Conservation (phyloP, 2,329 filamentous ascomycete genomes). For the Fusarium metavorans region DNA sequence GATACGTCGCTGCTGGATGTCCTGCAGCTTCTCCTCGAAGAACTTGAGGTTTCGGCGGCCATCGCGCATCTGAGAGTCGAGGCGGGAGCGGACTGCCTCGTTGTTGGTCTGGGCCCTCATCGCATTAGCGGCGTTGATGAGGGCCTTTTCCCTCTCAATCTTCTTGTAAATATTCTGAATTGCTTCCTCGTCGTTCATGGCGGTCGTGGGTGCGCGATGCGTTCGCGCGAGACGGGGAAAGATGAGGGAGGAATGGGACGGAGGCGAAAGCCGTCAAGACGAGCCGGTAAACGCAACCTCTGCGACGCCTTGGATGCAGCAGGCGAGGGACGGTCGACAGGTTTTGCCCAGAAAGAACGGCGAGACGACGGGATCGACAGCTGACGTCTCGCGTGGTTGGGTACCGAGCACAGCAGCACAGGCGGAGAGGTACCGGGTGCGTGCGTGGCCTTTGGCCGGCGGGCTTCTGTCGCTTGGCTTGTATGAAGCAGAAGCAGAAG, state of each 20-base stretch:
- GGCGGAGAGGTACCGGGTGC: conserved; percentile 13
- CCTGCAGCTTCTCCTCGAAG: conserved; percentile 90
- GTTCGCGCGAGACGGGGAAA: conserved; percentile 52
- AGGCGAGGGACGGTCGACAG: conserved; percentile 24
- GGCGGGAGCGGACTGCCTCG: conserved; percentile 86
- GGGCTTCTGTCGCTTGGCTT: conserved; percentile 21
- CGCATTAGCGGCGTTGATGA: conserved; percentile 92
- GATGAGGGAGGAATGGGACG: conserved; percentile 11
- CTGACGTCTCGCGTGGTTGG: conserved; percentile 29
- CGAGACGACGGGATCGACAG: conserved; percentile 14
- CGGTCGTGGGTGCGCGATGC: conserved; percentile 57
- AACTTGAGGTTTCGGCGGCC: conserved; percentile 94
- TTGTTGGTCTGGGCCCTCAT: conserved; percentile 98
- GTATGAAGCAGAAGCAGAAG: conserved; percentile 36
- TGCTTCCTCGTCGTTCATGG: conserved; percentile 73
- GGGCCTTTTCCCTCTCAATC: conserved; percentile 96
- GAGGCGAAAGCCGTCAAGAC: conserved; percentile 26
- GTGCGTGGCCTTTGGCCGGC: conserved; percentile 19
- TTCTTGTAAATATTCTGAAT: conserved; percentile 90
- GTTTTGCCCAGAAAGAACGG: background rate
- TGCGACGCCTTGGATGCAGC: conserved; percentile 22
- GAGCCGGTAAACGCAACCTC: conserved; percentile 29
- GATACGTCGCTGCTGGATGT: conserved; percentile 85
- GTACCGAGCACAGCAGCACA: conserved; percentile 24
- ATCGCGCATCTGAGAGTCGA: conserved; percentile 95